A percentile compares a stretch with the other conserved stretches of the same genome.
These are phyloP conservation scores for Trichoderma lentiforme DNA, from an alignment of 2,329 filamentous ascomycete genomes.

Conservation along the genomic window DNA sequence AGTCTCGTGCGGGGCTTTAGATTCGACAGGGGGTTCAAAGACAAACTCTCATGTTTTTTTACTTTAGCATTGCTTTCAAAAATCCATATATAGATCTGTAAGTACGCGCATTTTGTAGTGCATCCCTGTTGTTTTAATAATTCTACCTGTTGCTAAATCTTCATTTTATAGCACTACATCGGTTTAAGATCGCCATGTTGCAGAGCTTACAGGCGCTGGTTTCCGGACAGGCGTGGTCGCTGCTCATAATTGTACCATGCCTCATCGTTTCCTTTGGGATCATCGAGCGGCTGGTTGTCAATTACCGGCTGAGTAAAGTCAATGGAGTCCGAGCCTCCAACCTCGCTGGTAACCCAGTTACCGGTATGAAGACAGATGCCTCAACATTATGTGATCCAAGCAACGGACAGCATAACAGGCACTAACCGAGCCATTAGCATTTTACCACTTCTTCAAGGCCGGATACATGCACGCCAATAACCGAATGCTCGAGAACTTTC, in stretches of 20 bases:
- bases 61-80: neutral
- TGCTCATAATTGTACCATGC: neutral
- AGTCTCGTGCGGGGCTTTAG: neutral
- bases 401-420: neutral
- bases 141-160: neutral
- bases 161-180: neutral
- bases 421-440: neutral
- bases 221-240: neutral
- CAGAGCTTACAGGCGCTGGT: neutral
- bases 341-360: neutral
- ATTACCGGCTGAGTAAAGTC: constrained; percentile 6
- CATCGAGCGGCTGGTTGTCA: neutral
- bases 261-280: neutral
- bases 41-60: neutral
- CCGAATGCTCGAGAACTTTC: constrained; percentile 21
- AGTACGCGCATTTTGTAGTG: neutral
- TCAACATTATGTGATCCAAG: neutral
- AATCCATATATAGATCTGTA: neutral
- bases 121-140: neutral
- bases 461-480: constrained; percentile 28
- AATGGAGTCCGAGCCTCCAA: constrained; percentile 10
- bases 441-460: neutral
- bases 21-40: neutral
- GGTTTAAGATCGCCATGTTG: neutral
- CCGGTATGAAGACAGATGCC: neutral